These are phyloP conservation scores for Ceratocystis diversiconidia DNA, from an alignment of 2,329 filamentous ascomycete species.

Conservation along the genomic window DNA sequence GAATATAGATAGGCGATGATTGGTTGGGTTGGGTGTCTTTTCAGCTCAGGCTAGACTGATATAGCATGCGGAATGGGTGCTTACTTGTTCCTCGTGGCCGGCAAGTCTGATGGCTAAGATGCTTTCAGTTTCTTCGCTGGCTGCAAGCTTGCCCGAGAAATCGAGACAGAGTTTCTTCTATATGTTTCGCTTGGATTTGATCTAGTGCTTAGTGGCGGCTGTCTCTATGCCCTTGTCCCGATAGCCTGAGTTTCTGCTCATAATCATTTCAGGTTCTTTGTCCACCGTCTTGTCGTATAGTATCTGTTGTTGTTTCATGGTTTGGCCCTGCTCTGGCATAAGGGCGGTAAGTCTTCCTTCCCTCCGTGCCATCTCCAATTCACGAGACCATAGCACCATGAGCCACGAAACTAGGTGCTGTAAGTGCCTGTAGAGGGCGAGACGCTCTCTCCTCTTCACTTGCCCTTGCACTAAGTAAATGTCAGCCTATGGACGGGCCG, in stretches of 20 bases:
- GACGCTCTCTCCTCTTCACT: not conserved
- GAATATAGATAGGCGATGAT: too few species aligned
- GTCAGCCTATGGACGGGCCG: not conserved
- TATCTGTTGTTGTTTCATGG: not conserved
- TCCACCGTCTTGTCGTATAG: not conserved
- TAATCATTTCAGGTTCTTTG: not conserved
- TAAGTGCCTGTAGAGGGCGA: too few species aligned
- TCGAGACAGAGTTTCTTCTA: not conserved
- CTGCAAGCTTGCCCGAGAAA: not conserved
- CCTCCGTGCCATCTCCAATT: not conserved
- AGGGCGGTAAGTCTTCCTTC: not conserved
- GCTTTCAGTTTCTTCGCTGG: conserved; percentile 1
- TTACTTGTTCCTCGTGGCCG: not conserved
- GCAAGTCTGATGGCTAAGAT: not conserved
- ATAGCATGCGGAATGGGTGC: too few species aligned
- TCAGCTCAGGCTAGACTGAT: too few species aligned
- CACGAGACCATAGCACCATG: not conserved
- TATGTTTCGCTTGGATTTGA: not conserved
- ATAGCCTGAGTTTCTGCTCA: not conserved
- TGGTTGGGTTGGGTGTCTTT: too few species aligned
- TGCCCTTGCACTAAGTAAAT: not conserved
- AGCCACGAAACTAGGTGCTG: too few species aligned
- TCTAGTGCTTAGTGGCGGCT: not conserved
- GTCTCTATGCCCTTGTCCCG: not conserved
- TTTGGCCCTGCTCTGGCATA: not conserved